Evolutionary conservation across 1,139 yeast species (phyloP).

Genomic region (Geotrichum aggregatum): DNA sequence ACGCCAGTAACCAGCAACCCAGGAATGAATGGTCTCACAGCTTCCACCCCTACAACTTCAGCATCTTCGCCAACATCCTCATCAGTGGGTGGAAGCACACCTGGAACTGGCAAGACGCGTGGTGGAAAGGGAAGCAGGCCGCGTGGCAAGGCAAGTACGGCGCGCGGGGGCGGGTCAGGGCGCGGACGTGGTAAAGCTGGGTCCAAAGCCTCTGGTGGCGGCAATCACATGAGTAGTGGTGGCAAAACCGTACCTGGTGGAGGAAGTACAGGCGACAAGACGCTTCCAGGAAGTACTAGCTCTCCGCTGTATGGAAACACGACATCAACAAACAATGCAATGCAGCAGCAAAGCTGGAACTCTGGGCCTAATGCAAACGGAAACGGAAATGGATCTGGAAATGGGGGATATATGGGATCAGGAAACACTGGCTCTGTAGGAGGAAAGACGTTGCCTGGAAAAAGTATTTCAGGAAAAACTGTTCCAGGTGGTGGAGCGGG

Average conservation of each 20-base stretch:
- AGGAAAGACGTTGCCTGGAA: conserved; percentile 19
- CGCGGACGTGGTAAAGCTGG: conserved; percentile 13
- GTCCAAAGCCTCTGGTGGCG: conserved; percentile 9
- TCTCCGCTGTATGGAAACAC: neutral
- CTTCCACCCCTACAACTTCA: conserved; percentile 24
- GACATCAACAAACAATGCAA: too few species aligned
- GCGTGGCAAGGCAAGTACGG: conserved; percentile 6
- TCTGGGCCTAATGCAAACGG: neutral
- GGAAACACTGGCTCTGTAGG: conserved; percentile 5
- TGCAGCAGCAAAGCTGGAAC: too few species aligned
- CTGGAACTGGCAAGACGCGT: conserved; percentile 8
- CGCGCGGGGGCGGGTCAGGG: conserved; percentile 11
- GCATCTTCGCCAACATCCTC: conserved; percentile 21
- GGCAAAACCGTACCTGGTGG: conserved; percentile 16
- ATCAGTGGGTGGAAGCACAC: neutral
- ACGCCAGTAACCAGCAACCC: conserved; percentile 22
- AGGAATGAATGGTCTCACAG: conserved; percentile 11
- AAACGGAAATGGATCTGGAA: neutral
- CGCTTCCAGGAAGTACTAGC: conserved; percentile 13
- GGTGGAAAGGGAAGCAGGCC: conserved; percentile 12
- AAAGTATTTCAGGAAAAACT: conserved; percentile 23
- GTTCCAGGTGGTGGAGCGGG: conserved; percentile 23
- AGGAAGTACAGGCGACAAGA: conserved; percentile 15
- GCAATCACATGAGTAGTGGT: conserved; percentile 3
- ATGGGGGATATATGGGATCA: neutral